A percentile compares a stretch with the other conserved stretches of the same genome.
Evolutionary conservation across 2,329 filamentous ascomycete species (phyloP).

Genomic region (Fusarium sp.): DNA sequence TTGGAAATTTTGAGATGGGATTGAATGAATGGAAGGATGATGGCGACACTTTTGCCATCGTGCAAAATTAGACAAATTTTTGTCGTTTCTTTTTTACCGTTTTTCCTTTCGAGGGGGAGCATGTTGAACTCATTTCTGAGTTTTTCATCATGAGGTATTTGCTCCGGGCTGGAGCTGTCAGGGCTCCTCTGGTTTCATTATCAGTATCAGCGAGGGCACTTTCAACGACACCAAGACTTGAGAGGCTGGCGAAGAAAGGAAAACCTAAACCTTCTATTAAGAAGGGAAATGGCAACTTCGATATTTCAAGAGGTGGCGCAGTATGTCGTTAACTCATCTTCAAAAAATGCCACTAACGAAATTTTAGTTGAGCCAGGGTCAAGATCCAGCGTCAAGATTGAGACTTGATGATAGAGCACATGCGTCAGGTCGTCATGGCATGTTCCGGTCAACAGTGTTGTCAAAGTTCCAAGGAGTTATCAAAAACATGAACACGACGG

Average conservation of each 20-base stretch:
- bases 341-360: background rate
- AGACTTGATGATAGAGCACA: conserved; percentile 42
- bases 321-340: conserved; percentile 37
- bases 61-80: conserved; percentile 7
- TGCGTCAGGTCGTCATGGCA: conserved; percentile 46
- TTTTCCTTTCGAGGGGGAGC: conserved; percentile 9
- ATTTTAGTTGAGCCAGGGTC: conserved; percentile 48
- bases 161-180: conserved; percentile 43
- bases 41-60: conserved; percentile 21
- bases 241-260: background rate
- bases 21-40: conserved; percentile 11
- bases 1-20: conserved; percentile 37
- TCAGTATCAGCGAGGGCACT: conserved; percentile 34
- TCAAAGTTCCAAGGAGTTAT: conserved; percentile 53
- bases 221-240: conserved; percentile 41
- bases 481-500: conserved; percentile 35
- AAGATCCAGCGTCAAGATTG: conserved; percentile 51
- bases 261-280: background rate
- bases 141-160: conserved; percentile 47
- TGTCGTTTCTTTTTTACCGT: conserved; percentile 3
- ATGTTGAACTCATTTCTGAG: conserved; percentile 25
- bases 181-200: conserved; percentile 36
- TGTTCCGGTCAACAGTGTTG: conserved; percentile 51
- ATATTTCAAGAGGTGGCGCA: conserved; percentile 37
- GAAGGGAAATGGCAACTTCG: background rate